Conservation (phyloP, 2,329 filamentous ascomycete species). For the Teratosphaeria zuluensis region DNA sequence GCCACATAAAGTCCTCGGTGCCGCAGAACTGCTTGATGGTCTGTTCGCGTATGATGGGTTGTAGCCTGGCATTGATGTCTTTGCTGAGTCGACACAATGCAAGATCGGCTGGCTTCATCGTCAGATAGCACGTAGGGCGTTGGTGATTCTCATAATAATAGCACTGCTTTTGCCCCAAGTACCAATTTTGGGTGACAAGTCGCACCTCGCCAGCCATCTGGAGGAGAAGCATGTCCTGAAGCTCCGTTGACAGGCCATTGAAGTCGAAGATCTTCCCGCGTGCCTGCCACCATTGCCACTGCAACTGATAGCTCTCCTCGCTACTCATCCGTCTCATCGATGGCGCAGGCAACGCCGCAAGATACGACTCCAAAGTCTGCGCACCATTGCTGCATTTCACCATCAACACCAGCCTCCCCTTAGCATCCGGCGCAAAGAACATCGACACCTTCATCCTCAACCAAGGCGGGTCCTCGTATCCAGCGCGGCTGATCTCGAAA, state of each 20-base stretch:
- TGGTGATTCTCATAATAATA: background rate
- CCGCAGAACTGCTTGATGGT: background rate
- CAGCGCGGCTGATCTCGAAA: background rate
- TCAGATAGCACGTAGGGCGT: background rate
- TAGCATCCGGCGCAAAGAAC: background rate
- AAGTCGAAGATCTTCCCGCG: background rate
- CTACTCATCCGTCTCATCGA: background rate
- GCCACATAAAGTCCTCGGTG: background rate
- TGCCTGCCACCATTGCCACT: background rate
- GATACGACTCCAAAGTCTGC: background rate
- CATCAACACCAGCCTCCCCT: background rate
- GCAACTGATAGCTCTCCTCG: background rate
- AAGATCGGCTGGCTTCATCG: background rate
- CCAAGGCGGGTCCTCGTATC: background rate
- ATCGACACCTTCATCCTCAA: background rate
- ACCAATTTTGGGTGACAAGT: background rate
- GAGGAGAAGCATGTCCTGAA: background rate
- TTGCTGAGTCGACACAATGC: background rate
- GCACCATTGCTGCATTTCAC: background rate
- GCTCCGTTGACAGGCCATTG: background rate
- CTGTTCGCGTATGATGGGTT: background rate
- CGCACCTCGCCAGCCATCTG: background rate
- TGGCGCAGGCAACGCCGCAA: background rate
- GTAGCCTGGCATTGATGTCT: background rate
- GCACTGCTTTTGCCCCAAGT: background rate